phyloP scores from a whole-genome alignment of 2,329 filamentous ascomycete species.

The Lasiodiplodia hormozganensis region DNA sequence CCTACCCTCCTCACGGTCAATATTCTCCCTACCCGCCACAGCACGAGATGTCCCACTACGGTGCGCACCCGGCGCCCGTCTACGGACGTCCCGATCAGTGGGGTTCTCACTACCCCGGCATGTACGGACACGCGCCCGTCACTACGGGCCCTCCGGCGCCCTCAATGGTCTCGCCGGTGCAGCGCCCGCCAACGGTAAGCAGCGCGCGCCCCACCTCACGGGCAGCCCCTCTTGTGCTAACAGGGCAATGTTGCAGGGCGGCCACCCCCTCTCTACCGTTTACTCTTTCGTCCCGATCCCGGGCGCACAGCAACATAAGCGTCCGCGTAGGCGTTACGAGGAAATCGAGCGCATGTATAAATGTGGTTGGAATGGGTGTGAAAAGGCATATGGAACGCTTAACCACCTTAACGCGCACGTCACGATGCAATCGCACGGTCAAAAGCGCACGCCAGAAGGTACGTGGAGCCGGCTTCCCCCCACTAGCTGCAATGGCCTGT shows the following conservation, averaged over 20 bases:
- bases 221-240: constrained; percentile 13
- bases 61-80: constrained; percentile 66
- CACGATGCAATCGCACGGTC: constrained; percentile 96
- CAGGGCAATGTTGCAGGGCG: constrained; percentile 46
- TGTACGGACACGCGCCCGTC: constrained; percentile 61
- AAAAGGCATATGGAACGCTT: constrained; percentile 96
- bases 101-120: constrained; percentile 63
- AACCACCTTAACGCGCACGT: constrained; percentile 98
- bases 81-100: constrained; percentile 76
- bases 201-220: constrained; percentile 18
- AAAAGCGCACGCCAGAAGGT: constrained; percentile 97
- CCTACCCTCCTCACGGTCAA: constrained; percentile 78
- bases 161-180: constrained; percentile 66
- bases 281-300: constrained; percentile 98
- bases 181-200: constrained; percentile 69
- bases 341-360: constrained; percentile 99
- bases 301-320: constrained; percentile 95
- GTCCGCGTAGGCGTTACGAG: constrained; percentile 90
- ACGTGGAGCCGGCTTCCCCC: constrained; percentile 51
- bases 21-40: constrained; percentile 88
- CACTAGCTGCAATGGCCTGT: constrained; percentile 28
- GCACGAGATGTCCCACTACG: constrained; percentile 86
- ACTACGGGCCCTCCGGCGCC: constrained; percentile 63
- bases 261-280: constrained; percentile 72
- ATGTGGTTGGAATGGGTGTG: constrained; percentile 97